Base-by-base conservation (phyloP, 352 stramenopile species). In the Blastocystis sp. region DNA sequence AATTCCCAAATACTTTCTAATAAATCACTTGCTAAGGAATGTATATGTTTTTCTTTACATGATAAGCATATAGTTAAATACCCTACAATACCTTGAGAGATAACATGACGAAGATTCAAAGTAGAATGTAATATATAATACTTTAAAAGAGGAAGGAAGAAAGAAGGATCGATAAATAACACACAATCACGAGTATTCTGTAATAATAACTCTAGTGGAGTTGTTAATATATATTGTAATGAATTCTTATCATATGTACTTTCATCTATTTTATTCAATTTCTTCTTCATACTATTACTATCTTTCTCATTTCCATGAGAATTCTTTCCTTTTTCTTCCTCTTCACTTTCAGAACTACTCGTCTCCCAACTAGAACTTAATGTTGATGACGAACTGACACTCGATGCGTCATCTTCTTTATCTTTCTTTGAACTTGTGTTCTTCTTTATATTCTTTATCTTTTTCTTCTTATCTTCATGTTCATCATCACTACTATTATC, bases 131-230 rank as follows among this genome's bases (percentile, higher is more conserved):
- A 13, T 1, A 62, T 39, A n/a, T 44, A 62, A 31, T 62, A 62
- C 39, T 62, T 39, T 2, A 62, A 28, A 2, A 44, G 32, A 9
- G 52, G 52, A 2, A 62, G 52, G 23, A 36, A 62, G n/a, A 62
- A 10, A 7, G 52, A 40, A 19, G 52, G 52, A 52, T 62, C 52
- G 2, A 62, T 42, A 27, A 62, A 4, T 18, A 62, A 27, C 4
- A 62, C 13, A 10, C 6, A 4, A 19, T 62, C 35, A 11, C 52
- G 52, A 11, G 19, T n/a, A 10, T 9, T 5, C 0, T 36, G 5
- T 7, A 30, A 19, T 7, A 41, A 19, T 4, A 30, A 46, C n/a
- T n/a, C n/a, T n/a, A n/a, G 25, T 25, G 5, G 52, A 24, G 0
- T 23, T 37, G 13, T 11, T 11, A 13, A 62, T 32, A 5, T 54